Percentiles rank a stretch among this genome's conserved stretches.
These are phyloP conservation scores for Hylodesmum podocarpum DNA, from an alignment of 306 rosid species.

Conservation along the genomic window DNA sequence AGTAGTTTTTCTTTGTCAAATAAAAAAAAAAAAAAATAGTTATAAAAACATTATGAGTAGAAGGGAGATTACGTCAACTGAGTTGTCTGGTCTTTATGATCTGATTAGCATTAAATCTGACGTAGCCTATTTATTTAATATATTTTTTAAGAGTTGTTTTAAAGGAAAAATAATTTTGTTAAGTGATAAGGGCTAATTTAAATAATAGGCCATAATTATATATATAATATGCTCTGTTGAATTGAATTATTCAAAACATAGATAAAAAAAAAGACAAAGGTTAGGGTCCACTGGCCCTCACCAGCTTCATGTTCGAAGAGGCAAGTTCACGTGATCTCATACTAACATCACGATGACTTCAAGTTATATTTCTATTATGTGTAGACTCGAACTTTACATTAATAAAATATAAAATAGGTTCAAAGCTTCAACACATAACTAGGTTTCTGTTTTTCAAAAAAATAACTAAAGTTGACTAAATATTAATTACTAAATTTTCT, in stretches of 20 bases:
- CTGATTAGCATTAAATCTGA: background rate
- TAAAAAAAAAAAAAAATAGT: no score
- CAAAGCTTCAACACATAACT: background rate
- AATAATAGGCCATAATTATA: no score
- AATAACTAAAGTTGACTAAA: background rate
- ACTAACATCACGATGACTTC: background rate
- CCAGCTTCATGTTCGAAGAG: background rate
- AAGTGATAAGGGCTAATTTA: no score
- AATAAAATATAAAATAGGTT: background rate
- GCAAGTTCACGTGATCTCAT: constrained; percentile 23
- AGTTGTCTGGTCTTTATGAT: background rate
- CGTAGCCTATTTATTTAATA: background rate
- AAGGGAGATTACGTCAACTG: background rate
- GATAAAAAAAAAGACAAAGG: constrained; percentile 7
- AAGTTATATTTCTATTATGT: background rate
- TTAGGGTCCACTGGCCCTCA: background rate
- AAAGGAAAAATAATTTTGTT: background rate
- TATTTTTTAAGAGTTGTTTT: background rate
- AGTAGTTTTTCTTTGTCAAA: no score
- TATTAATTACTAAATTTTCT: no score
- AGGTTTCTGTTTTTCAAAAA: background rate
- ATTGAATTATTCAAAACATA: background rate
- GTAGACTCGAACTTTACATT: background rate
- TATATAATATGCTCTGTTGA: no score
- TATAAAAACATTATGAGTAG: background rate